Evolutionary conservation across 257 asterid genomes (phyloP), one percentile per base, ranked within the genome.

Genomic region (Thymus mandschuricus): DNA sequence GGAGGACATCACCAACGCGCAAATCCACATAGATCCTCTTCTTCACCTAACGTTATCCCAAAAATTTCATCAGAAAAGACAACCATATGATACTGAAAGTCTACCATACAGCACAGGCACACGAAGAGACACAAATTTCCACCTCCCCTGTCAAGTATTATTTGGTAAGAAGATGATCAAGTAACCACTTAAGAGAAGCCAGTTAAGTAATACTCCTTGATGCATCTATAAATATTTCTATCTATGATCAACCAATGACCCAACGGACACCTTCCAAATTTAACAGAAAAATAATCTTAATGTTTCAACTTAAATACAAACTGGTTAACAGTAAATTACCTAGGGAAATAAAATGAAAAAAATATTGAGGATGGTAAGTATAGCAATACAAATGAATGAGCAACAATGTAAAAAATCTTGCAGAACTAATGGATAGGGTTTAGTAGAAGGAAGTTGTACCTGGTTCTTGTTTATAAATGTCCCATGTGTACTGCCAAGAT

Each of bases 401-500:
- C 65, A 66, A n/a, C 52, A 66, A 64, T 12, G n/a, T 46, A 41
- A 60, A 43, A 60, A 43, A 30, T 46, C 49, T 33, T 66, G 49
- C 13, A 49, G 44, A 56, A 50, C 8, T n/a, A 45, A 66, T 44
- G 45, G 38, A 30, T 8, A 71, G 61, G 63, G 74, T 65, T 30
- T n/a, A 70, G 31, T 33, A 66, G 21, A 55, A 41, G 70, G 50
- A 72, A 44, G 44, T 45, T 46, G 49, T 78, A 95, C 99, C 98
- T 95, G 89, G 33, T 78, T 91, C 81, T 95, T 95, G 86, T 95
- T 95, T 69, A 95, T 70, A 66, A 73, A 92, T 30, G 99, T 91
- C 80, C 98, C 99, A 13, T 95, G 99, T 31, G 98, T 95, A 64
- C 99, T 95, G 44, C 91, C 97, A 73, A 89, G 86, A 85, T 95